Conservation (phyloP, 192 early-diverging fungal species). For the Entomortierella lignicola region DNA sequence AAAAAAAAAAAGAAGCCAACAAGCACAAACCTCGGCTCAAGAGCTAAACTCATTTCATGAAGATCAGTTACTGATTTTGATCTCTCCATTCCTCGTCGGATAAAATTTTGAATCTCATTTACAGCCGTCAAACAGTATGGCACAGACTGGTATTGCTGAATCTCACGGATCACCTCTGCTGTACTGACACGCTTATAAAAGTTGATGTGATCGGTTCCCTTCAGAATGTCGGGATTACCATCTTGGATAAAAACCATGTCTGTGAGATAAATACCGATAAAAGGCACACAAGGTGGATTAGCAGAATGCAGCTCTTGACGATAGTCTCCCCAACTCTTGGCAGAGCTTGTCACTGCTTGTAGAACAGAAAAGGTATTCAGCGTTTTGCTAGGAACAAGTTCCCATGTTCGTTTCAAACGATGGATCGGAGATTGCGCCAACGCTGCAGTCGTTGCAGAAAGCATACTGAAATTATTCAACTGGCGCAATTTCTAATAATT, state of each 20-base stretch:
- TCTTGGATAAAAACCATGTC: slow-evolving; percentile 96
- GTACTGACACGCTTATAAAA: slow-evolving; percentile 92
- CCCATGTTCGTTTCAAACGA: slow-evolving; percentile 94
- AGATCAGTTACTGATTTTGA: slow-evolving; percentile 77
- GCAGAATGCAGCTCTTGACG: slow-evolving; percentile 84
- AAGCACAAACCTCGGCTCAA: slow-evolving; percentile 81
- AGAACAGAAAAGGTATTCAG: slow-evolving; percentile 70
- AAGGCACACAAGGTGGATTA: slow-evolving; percentile 90
- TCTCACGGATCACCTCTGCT: slow-evolving; percentile 91
- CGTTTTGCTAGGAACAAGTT: slow-evolving; percentile 68
- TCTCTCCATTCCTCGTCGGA: slow-evolving; percentile 73
- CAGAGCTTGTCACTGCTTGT: slow-evolving; percentile 80
- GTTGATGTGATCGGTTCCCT: slow-evolving; percentile 82
- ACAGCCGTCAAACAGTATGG: slow-evolving; percentile 85
- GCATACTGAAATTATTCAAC: slow-evolving; percentile 96
- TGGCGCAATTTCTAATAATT: slow-evolving; percentile 49
- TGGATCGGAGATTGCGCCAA: slow-evolving; percentile 90
- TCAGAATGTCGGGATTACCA: slow-evolving; percentile 85
- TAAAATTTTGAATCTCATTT: slow-evolving; percentile 88
- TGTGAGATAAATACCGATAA: slow-evolving; percentile 84
- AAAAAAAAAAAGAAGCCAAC: slow-evolving; percentile 4
- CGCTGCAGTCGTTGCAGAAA: slow-evolving; percentile 92
- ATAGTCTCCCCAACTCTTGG: slow-evolving; percentile 86
- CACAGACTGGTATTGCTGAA: slow-evolving; percentile 91
- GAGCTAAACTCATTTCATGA: slow-evolving; percentile 78